Evolutionary conservation across 805 yeast species (phyloP), one percentile per base, ranked within the genome.

Genomic region (Ogataea populi-albae): DNA sequence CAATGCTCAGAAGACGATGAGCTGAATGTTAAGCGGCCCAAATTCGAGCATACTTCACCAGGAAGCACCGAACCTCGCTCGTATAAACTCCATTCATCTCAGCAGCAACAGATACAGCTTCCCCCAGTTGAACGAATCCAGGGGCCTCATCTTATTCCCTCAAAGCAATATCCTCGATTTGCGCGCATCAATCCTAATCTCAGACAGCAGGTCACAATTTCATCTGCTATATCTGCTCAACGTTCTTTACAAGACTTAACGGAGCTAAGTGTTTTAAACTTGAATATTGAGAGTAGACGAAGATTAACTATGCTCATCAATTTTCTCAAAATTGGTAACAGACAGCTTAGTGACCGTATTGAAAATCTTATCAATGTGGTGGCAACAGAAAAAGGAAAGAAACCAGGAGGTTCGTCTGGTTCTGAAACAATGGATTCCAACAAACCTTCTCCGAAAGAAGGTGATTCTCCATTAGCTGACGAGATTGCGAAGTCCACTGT

Each of bases 271-370:
- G 46, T 58, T 4, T 39, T 61, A 20, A 63, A 63, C 40, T 32
- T 62, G 4, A 59, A 55, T 38, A 70, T 77, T 37, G 95, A 86
- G 51, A 81, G 89, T 17, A 75, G 86, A 41, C 80, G 81, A 46
- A 71, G 89, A 45, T 55, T 88, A 30, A 79, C 84, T 23, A 83
- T 91, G 52, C 78, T 95, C 50, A 68, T 89, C 30, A 89, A 87
- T 47, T 68, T 89, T 34, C 65, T 88, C 37, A 81, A 82, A 52
- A 66, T 86, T 32, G 96, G 96, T 3, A 88, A 86, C 52, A 77
- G 76, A 38, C 86, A 82, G 49, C 68, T 88, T 21, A 79, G 81
- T 30, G 66, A 73, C 31, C 78, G 86, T 46, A 83, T 88, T 14
- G 69, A 68, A 35, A 71, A 69, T 39, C 64, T 88, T 20, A 55